Percentiles rank a stretch among this genome's conserved stretches.
These are phyloP conservation scores for Lunasporangiospora selenospora DNA, from an alignment of 192 early-diverging fungal genomes.

Conservation along the genomic window DNA sequence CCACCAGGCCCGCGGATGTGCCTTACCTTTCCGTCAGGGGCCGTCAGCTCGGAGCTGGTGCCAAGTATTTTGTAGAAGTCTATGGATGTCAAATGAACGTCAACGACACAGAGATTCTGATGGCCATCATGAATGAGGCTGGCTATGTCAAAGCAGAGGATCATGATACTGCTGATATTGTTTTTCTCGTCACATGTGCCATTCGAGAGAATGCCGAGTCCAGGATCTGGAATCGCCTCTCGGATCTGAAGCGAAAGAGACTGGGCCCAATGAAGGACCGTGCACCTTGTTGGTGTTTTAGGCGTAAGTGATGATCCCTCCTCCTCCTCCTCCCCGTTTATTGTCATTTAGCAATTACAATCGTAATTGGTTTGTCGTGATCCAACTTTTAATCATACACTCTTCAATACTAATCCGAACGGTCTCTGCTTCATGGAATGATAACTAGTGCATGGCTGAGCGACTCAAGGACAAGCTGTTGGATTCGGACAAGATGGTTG, in stretches of 20 bases:
- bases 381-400: too few species aligned
- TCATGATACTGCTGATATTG: constrained; percentile 65
- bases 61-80: constrained; percentile 78
- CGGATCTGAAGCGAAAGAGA: constrained; percentile 61
- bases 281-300: constrained; percentile 78
- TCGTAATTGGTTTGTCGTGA: too few species aligned
- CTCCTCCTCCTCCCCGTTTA: too few species aligned
- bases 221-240: constrained; percentile 72
- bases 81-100: constrained; percentile 88
- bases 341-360: too few species aligned
- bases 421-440: too few species aligned
- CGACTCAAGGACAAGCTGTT: constrained; percentile 74
- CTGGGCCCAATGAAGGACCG: constrained; percentile 59
- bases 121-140: constrained; percentile 70
- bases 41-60: constrained; percentile 58
- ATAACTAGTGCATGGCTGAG: constrained; percentile 75
- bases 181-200: constrained; percentile 80
- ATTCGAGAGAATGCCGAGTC: constrained; percentile 82
- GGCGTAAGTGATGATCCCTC: constrained; percentile 60
- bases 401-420: too few species aligned
- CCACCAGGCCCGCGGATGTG: constrained; percentile 29
- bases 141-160: constrained; percentile 68
- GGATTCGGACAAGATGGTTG: constrained; percentile 71
- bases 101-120: constrained; percentile 81
- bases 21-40: constrained; percentile 53